These are phyloP conservation scores for Yamadazyma sp. DNA, from an alignment of 805 yeast genomes.

Conservation along the genomic window DNA sequence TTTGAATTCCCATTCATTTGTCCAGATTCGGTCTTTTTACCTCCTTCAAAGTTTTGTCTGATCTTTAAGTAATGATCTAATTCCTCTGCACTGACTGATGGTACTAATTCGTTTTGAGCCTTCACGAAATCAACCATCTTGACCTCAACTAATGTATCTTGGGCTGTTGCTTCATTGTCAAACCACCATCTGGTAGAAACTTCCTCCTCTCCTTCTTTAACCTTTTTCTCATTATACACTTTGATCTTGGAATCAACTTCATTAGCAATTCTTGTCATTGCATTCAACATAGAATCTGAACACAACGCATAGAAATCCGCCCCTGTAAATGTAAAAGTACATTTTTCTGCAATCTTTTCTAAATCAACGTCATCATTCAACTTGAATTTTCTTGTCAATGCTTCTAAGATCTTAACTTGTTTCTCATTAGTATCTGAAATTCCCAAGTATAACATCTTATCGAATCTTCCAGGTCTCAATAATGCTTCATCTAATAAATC, in stretches of 20 bases:
- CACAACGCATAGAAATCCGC: conserved; percentile 97
- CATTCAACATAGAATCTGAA: conserved; percentile 92
- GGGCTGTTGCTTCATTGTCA: conserved; percentile 67
- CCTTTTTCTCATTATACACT: conserved; percentile 40
- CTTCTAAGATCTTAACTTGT: conserved; percentile 80
- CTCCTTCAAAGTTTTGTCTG: conserved; percentile 80
- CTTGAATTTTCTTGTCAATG: conserved; percentile 80
- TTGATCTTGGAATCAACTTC: conserved; percentile 67
- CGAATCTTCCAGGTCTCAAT: conserved; percentile 91
- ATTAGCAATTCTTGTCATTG: conserved; percentile 87
- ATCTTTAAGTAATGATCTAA: conserved; percentile 75
- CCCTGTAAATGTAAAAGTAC: conserved; percentile 93
- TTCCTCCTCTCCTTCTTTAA: conserved; percentile 30
- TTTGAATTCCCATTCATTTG: too few species aligned
- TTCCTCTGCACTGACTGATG: conserved; percentile 88
- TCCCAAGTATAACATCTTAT: conserved; percentile 90
- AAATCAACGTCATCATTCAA: conserved; percentile 61
- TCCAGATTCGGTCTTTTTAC: conserved; percentile 35
- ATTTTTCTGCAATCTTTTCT: conserved; percentile 54
- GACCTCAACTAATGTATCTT: conserved; percentile 69
- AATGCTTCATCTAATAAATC: conserved; percentile 93
- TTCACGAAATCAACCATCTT: conserved; percentile 70
- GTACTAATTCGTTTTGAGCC: conserved; percentile 68
- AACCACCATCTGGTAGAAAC: conserved; percentile 86
- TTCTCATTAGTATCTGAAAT: conserved; percentile 88